Evolutionary conservation across 202 grass and related monocot genomes (phyloP).

Genomic region (Bolboschoenoplectus hybrid): DNA sequence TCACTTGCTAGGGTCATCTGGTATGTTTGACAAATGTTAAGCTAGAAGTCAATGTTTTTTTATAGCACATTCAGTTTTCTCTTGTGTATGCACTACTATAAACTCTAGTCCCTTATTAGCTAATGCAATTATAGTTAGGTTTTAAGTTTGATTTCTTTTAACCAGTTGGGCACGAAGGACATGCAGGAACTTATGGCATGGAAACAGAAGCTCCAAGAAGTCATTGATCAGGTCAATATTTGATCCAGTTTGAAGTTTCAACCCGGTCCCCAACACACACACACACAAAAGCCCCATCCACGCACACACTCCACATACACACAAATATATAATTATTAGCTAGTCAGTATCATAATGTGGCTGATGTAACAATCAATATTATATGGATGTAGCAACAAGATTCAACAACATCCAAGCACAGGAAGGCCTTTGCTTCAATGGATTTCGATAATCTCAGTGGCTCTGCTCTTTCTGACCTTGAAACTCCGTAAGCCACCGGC

Average conservation of each 20-base stretch:
- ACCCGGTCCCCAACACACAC: no score
- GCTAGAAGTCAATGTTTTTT: constrained; percentile 35
- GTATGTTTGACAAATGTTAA: neutral
- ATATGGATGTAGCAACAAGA: constrained; percentile 68
- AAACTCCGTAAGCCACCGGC: constrained; percentile 37
- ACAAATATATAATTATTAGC: neutral
- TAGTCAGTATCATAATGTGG: neutral
- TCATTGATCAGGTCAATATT: constrained; percentile 85
- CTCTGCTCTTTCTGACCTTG: constrained; percentile 42
- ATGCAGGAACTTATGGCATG: constrained; percentile 85
- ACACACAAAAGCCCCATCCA: neutral
- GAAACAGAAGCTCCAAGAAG: constrained; percentile 88
- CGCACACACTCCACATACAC: neutral
- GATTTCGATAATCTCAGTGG: constrained; percentile 53
- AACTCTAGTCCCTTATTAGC: constrained; percentile 21
- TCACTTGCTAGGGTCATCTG: neutral
- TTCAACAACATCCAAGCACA: constrained; percentile 48
- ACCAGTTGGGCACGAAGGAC: constrained; percentile 83
- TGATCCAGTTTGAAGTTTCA: constrained; percentile 12
- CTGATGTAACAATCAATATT: constrained; percentile 22
- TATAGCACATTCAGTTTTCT: constrained; percentile 11
- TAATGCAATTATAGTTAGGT: constrained; percentile 27
- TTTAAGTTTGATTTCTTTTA: constrained; percentile 37
- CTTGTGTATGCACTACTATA: neutral
- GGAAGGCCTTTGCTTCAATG: constrained; percentile 66